These are phyloP conservation scores for Trichosporon coremiiforme DNA, from an alignment of 1,284 basidiomycete species.

Conservation along the genomic window DNA sequence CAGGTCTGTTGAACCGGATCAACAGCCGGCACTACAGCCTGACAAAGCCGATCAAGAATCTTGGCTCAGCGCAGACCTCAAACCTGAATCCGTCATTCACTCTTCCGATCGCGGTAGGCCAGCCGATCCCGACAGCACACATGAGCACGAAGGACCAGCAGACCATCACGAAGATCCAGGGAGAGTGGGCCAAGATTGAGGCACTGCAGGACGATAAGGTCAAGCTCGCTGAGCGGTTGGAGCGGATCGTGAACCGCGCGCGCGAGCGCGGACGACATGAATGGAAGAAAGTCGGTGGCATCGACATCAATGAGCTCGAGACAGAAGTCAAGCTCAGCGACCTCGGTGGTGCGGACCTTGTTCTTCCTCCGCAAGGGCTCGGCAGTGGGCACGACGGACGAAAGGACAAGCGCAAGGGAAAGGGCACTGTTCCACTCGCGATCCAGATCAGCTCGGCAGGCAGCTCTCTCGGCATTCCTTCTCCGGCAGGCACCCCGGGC, in stretches of 20 bases:
- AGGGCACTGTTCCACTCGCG: constrained; percentile 23
- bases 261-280: no score
- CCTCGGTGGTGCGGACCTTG: constrained; percentile 44
- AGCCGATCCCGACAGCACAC: constrained; percentile 44
- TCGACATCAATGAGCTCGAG: constrained; percentile 48
- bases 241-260: constrained; percentile 49
- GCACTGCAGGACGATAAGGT: constrained; percentile 54
- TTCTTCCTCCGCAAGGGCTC: constrained; percentile 45
- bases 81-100: constrained; percentile 35
- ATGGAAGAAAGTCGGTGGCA: constrained; percentile 52
- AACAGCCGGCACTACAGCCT: constrained; percentile 48
- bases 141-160: constrained; percentile 50
- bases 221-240: constrained; percentile 50
- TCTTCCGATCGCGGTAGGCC: constrained; percentile 39
- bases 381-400: constrained; percentile 37
- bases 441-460: constrained; percentile 21
- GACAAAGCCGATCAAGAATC: constrained; percentile 41
- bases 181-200: constrained; percentile 54
- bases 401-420: constrained; percentile 26
- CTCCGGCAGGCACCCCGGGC: neutral
- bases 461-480: constrained; percentile 11
- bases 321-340: constrained; percentile 33
- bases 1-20: no score
- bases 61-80: constrained; percentile 25
- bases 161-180: constrained; percentile 49